Conservation (phyloP, 2,329 filamentous ascomycete species). For the Aspergillus sp. region DNA sequence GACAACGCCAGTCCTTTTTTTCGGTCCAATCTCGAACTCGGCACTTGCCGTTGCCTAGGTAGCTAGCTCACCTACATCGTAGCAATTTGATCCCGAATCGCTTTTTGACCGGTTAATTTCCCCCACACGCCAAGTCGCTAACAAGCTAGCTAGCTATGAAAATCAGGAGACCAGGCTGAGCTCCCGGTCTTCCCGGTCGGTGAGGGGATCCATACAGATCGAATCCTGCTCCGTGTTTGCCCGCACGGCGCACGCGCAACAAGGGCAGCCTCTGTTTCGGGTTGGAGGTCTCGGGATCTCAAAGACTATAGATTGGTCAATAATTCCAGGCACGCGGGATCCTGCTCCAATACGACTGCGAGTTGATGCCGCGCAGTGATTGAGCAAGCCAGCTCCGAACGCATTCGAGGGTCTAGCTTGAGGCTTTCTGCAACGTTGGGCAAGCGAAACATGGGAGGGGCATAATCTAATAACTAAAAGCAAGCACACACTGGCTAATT, state of each 20-base stretch:
- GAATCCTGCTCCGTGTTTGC: constrained; percentile 7
- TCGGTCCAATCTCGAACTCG: not conserved
- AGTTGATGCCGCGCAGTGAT: not conserved
- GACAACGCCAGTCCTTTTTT: not conserved
- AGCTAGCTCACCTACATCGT: not conserved
- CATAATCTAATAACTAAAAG: not conserved
- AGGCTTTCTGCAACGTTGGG: not conserved
- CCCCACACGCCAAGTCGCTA: constrained; percentile 23
- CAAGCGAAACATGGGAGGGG: not conserved
- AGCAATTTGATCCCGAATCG: not conserved
- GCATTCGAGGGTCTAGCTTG: not conserved
- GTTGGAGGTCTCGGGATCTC: not conserved
- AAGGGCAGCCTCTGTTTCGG: not conserved
- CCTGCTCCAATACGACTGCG: not conserved
- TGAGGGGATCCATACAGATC: constrained; percentile 4
- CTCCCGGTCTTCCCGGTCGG: not conserved
- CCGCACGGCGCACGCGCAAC: not conserved
- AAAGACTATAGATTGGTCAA: not conserved
- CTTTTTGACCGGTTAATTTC: constrained; percentile 25
- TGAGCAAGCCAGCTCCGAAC: not conserved
- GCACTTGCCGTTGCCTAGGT: constrained; percentile 11
- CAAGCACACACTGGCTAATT: not conserved
- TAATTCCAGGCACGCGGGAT: not conserved
- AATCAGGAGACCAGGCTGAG: constrained; percentile 3
- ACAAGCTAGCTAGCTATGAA: not conserved